Evolutionary conservation across 495 filamentous ascomycete genomes (phyloP).

Genomic region (Penicillium samsonianum): DNA sequence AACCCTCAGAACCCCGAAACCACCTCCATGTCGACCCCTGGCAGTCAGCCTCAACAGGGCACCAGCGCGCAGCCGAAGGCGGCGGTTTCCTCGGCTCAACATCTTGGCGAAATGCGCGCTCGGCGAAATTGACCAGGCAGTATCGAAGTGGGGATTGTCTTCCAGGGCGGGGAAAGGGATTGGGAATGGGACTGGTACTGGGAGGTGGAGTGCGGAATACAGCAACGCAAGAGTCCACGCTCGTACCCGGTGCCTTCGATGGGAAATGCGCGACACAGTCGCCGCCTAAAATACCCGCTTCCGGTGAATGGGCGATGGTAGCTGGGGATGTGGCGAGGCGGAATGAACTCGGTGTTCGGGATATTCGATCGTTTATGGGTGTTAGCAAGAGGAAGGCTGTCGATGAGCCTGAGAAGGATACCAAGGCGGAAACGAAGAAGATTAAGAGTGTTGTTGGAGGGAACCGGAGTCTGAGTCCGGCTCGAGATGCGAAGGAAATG

Average conservation of each 20-base stretch:
- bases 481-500: not conserved
- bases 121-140: conserved; percentile 65
- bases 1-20: conserved; percentile 28
- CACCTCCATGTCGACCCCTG: conserved; percentile 70
- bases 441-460: not conserved
- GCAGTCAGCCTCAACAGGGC: conserved; percentile 78
- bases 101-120: conserved; percentile 70
- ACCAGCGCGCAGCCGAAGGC: conserved; percentile 69
- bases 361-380: conserved; percentile 44
- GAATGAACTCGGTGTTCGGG: conserved; percentile 30
- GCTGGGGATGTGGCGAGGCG: conserved; percentile 20
- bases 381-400: conserved; percentile 32
- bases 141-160: conserved; percentile 46
- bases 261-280: conserved; percentile 17
- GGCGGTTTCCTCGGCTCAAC: conserved; percentile 51
- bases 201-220: no score
- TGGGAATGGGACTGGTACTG: not conserved
- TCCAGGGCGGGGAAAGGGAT: not conserved
- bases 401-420: conserved; percentile 19
- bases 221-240: not conserved
- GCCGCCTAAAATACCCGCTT: not conserved
- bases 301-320: conserved; percentile 23
- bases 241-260: conserved; percentile 20
- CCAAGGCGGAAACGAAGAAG: conserved; percentile 10
- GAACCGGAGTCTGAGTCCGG: not conserved